Base-by-base conservation (phyloP, 2,329 filamentous ascomycete genomes). In the Huntiella savannae region DNA sequence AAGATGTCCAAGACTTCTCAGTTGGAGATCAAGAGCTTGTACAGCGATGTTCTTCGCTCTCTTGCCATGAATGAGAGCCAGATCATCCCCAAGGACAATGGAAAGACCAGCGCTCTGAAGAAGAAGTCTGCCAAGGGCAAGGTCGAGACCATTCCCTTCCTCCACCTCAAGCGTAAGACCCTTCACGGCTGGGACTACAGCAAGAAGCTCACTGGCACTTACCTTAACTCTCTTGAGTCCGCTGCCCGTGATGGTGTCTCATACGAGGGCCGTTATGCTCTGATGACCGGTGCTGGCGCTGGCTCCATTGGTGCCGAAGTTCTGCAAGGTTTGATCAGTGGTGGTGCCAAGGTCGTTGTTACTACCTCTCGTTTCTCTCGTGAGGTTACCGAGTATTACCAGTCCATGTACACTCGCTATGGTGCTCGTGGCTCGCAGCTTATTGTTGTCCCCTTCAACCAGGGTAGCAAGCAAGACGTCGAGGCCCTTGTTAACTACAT, bases 331-430 rank as follows among this genome's bases (percentile, higher is more conserved):
- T 71, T 98, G 52, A 86, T 98, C 62, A 93, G 85, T 58, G 91
- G 92, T 65, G 91, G 91, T 59, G 91, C 91, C 54, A 92, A 91
- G 69, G 92, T 98, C 36, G 70, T 96, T 45, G 92, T 98, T 49
- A 98, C 91, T 11, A 98, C 91, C 13, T 94, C 84, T 58, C 79
- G 91, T 55, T 98, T 91, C 70, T 98, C 91, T 12, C 83, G 86
- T 40, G 82, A 95, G 62, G 91, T 98, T 48, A 98, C 91, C 4
- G 91, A 98, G 67, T 98, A 96, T 68, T 98, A 98, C 66, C 91
- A 98, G 65, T 79, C 85, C 48, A 96, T 98, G 82, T 98, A 98
- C 63, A 82, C 87, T 52, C 82, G 87, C 51, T 94, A 82, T 57
- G 91, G 91, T 57, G 84, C 85, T 51, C 82, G 85, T 53, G 91